Evolutionary conservation across 2,329 filamentous ascomycete genomes (phyloP).

Genomic region (Epichloe aotearoae): DNA sequence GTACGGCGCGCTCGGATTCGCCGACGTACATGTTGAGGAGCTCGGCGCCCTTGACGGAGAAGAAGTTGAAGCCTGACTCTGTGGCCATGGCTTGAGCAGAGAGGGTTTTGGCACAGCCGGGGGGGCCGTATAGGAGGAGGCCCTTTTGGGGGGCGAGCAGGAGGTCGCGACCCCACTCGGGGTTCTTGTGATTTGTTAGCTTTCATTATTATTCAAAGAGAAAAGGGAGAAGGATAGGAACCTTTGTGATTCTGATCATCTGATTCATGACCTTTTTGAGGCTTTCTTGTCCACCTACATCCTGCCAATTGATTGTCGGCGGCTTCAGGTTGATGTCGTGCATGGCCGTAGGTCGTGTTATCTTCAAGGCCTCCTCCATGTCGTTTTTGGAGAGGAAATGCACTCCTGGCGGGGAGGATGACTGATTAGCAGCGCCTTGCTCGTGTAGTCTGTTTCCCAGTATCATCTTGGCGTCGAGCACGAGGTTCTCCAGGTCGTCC

Average conservation of each 20-base stretch:
- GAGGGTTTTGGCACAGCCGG: conserved; percentile 84
- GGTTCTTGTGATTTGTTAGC: conserved; percentile 7
- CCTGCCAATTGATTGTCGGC: conserved; percentile 71
- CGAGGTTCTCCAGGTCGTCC: conserved; percentile 56
- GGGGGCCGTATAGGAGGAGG: conserved; percentile 79
- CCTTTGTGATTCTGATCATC: conserved; percentile 31
- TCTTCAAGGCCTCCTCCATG: conserved; percentile 50
- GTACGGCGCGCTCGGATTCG: conserved; percentile 76
- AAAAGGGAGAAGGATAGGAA: not conserved
- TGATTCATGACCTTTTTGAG: conserved; percentile 51
- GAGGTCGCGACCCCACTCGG: conserved; percentile 17
- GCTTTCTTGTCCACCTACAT: conserved; percentile 73
- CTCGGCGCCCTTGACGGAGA: conserved; percentile 87
- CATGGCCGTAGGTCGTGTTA: conserved; percentile 73
- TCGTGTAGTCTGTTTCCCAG: conserved; percentile 13
- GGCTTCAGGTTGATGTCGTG: conserved; percentile 81
- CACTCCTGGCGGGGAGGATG: conserved; percentile 6
- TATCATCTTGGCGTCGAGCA: conserved; percentile 23
- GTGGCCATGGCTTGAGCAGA: conserved; percentile 84
- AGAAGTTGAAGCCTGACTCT: conserved; percentile 83
- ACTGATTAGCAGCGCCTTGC: conserved; percentile 6
- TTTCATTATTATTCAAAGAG: not conserved
- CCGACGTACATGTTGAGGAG: conserved; percentile 95
- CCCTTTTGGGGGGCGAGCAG: conserved; percentile 56
- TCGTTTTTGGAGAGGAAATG: conserved; percentile 32